These are phyloP conservation scores for Wilhelminamyces savonicus DNA, from an alignment of 805 yeast genomes.

Conservation along the genomic window DNA sequence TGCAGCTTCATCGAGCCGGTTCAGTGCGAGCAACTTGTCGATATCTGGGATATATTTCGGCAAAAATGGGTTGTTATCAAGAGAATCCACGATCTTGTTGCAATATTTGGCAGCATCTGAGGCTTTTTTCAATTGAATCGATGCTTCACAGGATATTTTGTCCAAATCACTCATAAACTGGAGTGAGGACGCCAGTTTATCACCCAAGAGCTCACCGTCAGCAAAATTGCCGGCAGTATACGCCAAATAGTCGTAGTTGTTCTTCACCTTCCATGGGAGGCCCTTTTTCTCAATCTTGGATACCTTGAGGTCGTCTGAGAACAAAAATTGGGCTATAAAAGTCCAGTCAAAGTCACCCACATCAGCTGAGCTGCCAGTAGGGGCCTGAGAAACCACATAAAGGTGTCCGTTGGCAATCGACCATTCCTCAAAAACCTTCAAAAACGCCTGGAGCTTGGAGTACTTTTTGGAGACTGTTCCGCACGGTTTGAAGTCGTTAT, in stretches of 20 bases:
- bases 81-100: conserved; percentile 7
- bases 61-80: conserved; percentile 21
- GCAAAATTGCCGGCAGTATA: conserved; percentile 30
- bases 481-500: conserved; percentile 66
- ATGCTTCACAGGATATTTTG: conserved; percentile 36
- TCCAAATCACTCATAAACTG: conserved; percentile 25
- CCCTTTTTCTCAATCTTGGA: conserved; percentile 19
- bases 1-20: conserved; percentile 34
- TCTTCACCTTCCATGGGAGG: conserved; percentile 23
- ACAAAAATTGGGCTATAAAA: conserved; percentile 17
- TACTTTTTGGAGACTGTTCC: conserved; percentile 48
- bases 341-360: conserved; percentile 18
- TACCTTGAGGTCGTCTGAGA: conserved; percentile 18
- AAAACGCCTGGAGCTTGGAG: conserved; percentile 37
- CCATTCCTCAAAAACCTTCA: conserved; percentile 36
- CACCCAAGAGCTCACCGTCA: conserved; percentile 6
- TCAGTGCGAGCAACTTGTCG: conserved; percentile 27
- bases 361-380: neutral
- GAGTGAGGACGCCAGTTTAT: conserved; percentile 9
- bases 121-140: conserved; percentile 17
- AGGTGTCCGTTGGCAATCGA: conserved; percentile 29
- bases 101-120: conserved; percentile 20
- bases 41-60: conserved; percentile 33
- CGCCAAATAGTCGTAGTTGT: conserved; percentile 37
- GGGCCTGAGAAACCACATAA: conserved; percentile 18